Evolutionary conservation across 2,329 filamentous ascomycete genomes (phyloP).

Genomic region (Cyphellophora europaea): DNA sequence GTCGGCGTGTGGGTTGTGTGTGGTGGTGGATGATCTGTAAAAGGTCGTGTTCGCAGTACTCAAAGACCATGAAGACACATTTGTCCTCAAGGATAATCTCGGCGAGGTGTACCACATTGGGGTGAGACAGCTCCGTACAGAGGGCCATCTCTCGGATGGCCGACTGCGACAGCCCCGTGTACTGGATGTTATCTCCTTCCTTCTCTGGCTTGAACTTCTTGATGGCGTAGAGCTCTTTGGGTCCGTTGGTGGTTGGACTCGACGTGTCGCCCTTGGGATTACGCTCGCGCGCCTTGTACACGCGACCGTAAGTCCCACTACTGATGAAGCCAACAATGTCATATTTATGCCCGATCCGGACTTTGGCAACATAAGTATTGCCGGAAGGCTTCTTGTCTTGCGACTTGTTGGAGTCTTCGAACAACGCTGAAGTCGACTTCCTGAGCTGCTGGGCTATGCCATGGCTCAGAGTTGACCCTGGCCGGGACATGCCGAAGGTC

Average conservation of each 20-base stretch:
- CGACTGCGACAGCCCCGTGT: conserved; percentile 95
- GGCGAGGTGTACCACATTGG: conserved; percentile 80
- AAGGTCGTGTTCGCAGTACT: conserved; percentile 95
- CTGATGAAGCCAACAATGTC: conserved; percentile 97
- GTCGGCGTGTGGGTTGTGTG: conserved; percentile 75
- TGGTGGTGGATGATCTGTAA: conserved; percentile 98
- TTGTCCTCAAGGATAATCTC: conserved; percentile 98
- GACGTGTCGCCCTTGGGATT: conserved; percentile 44
- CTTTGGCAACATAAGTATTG: conserved; percentile 56
- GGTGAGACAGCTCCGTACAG: conserved; percentile 81
- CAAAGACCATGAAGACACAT: conserved; percentile 99
- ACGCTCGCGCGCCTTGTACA: conserved; percentile 85
- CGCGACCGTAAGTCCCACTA: conserved; percentile 92
- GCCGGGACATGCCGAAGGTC: conserved; percentile 15
- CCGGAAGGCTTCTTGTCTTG: conserved; percentile 30
- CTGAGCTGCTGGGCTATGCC: conserved; percentile 15
- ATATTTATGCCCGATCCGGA: conserved; percentile 79
- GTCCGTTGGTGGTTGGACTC: conserved; percentile 11
- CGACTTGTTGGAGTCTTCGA: conserved; percentile 1
- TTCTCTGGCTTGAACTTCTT: conserved; percentile 99
- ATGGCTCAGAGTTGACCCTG: conserved; percentile 12
- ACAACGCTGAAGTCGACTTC: conserved; percentile 9
- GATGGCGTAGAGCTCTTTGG: conserved; percentile 79
- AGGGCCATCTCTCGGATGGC: conserved; percentile 96
- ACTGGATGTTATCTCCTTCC: conserved; percentile 86